Base-by-base conservation (phyloP, 805 yeast genomes). In the Candida taoyuanica region DNA sequence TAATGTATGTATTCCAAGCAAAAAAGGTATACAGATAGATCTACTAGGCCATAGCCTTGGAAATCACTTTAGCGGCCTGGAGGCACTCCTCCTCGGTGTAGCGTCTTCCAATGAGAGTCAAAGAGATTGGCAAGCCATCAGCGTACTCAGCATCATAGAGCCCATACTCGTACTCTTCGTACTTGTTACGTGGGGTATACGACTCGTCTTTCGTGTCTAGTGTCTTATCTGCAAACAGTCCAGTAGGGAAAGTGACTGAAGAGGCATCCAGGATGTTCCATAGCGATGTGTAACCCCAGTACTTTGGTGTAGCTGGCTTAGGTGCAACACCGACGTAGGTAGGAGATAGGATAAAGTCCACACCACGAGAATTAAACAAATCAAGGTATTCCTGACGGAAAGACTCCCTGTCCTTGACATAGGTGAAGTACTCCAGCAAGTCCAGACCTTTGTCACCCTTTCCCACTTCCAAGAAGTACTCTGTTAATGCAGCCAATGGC, bases 241-340 rank as follows among this genome's bases (percentile, higher is more conserved):
- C 81, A 5, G 85, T 71, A 49, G 83, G 86, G 61, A 76, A 65
- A 3, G 71, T 68, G 43, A 79, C 73, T 23, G 78, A 73, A 29
- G 93, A 87, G 51, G 76, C 70, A 58, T 84, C 93, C 46, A 82
- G 58, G 39, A 83, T 53, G 60, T 84, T 84, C 74, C 77, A 85
- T 47, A 81, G 67, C 3, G 87, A 64, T 5, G 91, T 82, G 66
- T 85, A 85, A 4, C 88, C 83, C 89, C 93, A 85, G 59, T 81
- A 81, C 55, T 73, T 73, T 7, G 81, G 71, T 35, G 71, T 68
- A 31, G 72, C 74, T 15, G 81, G 75, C 37, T 70, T 71, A 25
- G 87, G 85, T n/a, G 93, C 86, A 33, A 78, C 80, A 44, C 81
- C 81, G 41, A 72, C 73, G 58, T 78, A 77, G 7, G 78, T 71